Evolutionary conservation across 2,329 filamentous ascomycete species (phyloP).

Genomic region (Boeremia lycopersici): DNA sequence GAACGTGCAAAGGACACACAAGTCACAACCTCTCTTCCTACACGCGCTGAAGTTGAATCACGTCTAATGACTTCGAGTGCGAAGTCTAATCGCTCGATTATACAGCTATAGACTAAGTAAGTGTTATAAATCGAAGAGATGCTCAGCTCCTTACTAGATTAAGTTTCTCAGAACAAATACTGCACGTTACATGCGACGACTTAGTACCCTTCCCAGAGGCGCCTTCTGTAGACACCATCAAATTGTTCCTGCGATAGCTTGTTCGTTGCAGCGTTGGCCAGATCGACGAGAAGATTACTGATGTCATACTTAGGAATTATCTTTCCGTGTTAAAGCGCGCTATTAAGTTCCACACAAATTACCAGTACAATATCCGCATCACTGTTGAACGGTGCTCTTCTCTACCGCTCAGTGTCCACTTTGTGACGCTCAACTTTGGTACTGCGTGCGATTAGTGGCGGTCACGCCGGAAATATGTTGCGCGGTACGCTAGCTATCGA

Average conservation of each 20-base stretch:
- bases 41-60: neutral
- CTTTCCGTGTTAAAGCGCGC: neutral
- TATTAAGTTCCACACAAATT: neutral
- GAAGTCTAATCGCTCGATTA: neutral
- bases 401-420: no score
- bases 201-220: neutral
- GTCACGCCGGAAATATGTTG: conserved; percentile 9
- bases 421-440: neutral
- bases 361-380: neutral
- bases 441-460: conserved; percentile 3
- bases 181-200: neutral
- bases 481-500: conserved; percentile 9
- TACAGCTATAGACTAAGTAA: neutral
- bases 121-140: neutral
- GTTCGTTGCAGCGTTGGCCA: neutral
- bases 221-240: neutral
- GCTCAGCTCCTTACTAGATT: neutral
- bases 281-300: neutral
- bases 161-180: neutral
- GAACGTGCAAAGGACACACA: neutral
- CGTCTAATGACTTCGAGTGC: neutral
- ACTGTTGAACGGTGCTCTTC: no score
- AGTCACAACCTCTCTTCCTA: neutral
- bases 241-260: neutral
- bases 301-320: neutral